These are phyloP conservation scores for Globisporangium iwayamae DNA, from an alignment of 352 stramenopile species.

Conservation along the genomic window DNA sequence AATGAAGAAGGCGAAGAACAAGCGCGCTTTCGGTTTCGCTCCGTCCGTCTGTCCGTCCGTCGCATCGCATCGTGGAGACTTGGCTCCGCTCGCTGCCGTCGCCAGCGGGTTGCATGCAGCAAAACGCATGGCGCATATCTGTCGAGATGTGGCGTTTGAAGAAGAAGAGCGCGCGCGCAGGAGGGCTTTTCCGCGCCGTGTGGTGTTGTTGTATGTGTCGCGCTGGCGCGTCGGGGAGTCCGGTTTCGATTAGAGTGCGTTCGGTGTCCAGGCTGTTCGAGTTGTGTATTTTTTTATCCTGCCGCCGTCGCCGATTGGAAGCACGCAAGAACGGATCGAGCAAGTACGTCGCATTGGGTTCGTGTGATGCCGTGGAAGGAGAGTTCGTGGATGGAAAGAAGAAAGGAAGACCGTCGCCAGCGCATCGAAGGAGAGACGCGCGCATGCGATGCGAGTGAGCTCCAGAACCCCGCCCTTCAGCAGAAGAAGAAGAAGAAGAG, in stretches of 20 bases:
- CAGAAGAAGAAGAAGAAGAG: not conserved
- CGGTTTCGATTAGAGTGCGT: slow-evolving; percentile 7
- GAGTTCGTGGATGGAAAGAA: not conserved
- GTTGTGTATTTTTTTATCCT: slow-evolving; percentile 11
- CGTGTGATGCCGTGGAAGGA: not conserved
- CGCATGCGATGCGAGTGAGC: not conserved
- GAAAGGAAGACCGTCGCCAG: not conserved
- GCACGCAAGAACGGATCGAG: slow-evolving; percentile 2
- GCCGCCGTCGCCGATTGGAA: slow-evolving; percentile 3
- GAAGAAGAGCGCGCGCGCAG: slow-evolving; percentile 3
- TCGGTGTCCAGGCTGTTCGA: not conserved
- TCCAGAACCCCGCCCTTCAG: not conserved
- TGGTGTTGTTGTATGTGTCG: slow-evolving; percentile 1
- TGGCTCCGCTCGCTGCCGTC: not conserved
- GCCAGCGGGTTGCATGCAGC: slow-evolving; percentile 5
- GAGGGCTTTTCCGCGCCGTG: not conserved
- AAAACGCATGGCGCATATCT: slow-evolving; percentile 7
- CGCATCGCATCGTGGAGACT: no score
- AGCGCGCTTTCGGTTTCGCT: not conserved
- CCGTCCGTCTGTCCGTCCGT: no score
- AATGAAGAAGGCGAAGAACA: not conserved
- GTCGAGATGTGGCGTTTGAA: slow-evolving; percentile 8
- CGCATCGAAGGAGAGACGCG: not conserved
- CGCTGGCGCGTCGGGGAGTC: slow-evolving; percentile 1
- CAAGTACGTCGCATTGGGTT: not conserved